A percentile compares a stretch with the other conserved stretches of the same genome.
phyloP scores from a whole-genome alignment of 805 yeast species.

The Candida maltosa region DNA sequence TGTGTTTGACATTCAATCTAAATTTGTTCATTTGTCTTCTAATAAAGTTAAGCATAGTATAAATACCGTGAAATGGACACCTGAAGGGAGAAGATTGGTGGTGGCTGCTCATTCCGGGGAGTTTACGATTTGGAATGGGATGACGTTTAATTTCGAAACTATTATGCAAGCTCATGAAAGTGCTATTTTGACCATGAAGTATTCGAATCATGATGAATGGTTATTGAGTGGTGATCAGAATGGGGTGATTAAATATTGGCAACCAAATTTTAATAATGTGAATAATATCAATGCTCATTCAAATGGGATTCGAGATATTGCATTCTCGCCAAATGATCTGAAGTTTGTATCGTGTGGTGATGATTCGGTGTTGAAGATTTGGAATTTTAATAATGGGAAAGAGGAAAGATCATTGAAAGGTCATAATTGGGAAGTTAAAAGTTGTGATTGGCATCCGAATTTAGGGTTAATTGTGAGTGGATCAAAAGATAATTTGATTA shows the following conservation, averaged over 20 bases:
- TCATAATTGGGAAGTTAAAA: conserved; percentile 98
- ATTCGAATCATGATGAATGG: conserved; percentile 93
- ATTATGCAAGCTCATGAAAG: conserved; percentile 98
- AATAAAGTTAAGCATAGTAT: conserved; percentile 91
- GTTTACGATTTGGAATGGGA: conserved; percentile 94
- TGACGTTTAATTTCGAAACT: conserved; percentile 91
- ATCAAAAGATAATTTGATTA: conserved; percentile 89
- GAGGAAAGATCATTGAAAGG: conserved; percentile 82
- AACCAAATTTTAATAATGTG: conserved; percentile 95
- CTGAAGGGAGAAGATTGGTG: conserved; percentile 86
- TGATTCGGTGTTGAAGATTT: conserved; percentile 84
- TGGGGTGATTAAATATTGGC: conserved; percentile 94
- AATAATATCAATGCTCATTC: conserved; percentile 72
- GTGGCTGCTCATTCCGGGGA: conserved; percentile 94
- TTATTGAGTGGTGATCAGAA: conserved; percentile 89
- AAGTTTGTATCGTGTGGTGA: conserved; percentile 94
- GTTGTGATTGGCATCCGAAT: conserved; percentile 94
- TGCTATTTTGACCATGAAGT: conserved; percentile 74
- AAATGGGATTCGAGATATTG: conserved; percentile 80
- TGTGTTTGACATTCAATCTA: conserved; percentile 64
- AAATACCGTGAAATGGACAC: conserved; percentile 91
- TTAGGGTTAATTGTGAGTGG: conserved; percentile 88
- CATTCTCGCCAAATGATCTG: conserved; percentile 86
- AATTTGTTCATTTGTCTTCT: conserved; percentile 85
- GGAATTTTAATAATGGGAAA: conserved; percentile 88